Percentiles rank a stretch among this genome's conserved stretches.
Conservation (phyloP, 2,329 filamentous ascomycete genomes). For the Colletotrichum endophyticum region DNA sequence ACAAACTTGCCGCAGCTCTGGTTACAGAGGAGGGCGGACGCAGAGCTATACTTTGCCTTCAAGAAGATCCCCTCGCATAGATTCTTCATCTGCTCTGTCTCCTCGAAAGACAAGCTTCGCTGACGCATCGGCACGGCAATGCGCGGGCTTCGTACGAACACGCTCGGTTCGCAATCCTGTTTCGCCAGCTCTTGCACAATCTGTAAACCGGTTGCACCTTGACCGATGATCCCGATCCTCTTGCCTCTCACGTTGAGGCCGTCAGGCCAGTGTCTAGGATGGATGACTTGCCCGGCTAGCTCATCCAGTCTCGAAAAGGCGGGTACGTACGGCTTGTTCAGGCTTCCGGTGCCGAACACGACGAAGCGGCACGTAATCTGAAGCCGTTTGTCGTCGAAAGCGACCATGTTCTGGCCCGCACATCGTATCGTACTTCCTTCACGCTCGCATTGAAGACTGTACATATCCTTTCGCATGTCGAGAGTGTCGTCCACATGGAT, state of each 20-base stretch:
- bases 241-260: background rate
- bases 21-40: background rate
- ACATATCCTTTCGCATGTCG: slow-evolving; percentile 46
- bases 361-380: slow-evolving; percentile 44
- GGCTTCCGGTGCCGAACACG: slow-evolving; percentile 49
- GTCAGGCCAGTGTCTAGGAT: slow-evolving; percentile 30
- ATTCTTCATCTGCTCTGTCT: slow-evolving; percentile 44
- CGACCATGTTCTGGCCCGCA: slow-evolving; percentile 41
- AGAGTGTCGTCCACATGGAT: slow-evolving; percentile 46
- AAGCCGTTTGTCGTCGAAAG: slow-evolving; percentile 45
- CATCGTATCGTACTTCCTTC: slow-evolving; percentile 42
- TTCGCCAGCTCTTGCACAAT: slow-evolving; percentile 29
- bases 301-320: slow-evolving; percentile 34
- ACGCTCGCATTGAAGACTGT: slow-evolving; percentile 50
- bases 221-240: background rate
- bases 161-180: slow-evolving; percentile 35
- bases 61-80: slow-evolving; percentile 46
- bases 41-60: background rate
- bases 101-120: slow-evolving; percentile 43
- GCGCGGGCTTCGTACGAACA: slow-evolving; percentile 65
- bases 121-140: slow-evolving; percentile 63
- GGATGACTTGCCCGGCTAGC: slow-evolving; percentile 32
- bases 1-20: background rate
- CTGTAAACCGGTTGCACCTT: background rate
- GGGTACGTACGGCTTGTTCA: slow-evolving; percentile 45